A percentile compares a stretch with the other conserved stretches of the same genome.
Conservation (phyloP, 2,329 filamentous ascomycete species). For the Metarhizium anisopliae region DNA sequence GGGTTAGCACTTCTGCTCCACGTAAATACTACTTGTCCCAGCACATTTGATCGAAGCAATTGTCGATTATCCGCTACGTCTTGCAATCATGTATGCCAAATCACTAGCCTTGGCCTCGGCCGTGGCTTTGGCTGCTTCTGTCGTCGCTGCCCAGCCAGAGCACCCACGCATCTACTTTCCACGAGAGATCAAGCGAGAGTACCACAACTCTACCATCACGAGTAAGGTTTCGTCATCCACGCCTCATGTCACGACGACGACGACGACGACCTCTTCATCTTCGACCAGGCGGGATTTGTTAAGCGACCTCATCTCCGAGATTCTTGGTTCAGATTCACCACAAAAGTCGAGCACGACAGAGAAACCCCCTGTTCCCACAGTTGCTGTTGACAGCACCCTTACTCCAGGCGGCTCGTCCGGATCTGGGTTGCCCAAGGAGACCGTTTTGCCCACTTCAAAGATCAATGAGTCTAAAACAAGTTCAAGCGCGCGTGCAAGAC, state of each 20-base stretch:
- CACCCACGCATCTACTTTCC: conserved; percentile 50
- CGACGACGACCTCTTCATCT: conserved; percentile 7
- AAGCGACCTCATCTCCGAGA: conserved; percentile 15
- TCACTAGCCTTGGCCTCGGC: conserved; percentile 38
- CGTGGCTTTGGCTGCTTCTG: conserved; percentile 38
- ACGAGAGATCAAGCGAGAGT: conserved; percentile 43
- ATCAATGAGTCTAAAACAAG: neutral
- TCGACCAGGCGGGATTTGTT: conserved; percentile 12
- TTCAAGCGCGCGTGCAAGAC: neutral
- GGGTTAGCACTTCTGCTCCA: neutral
- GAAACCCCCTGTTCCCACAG: neutral
- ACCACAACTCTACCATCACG: conserved; percentile 33
- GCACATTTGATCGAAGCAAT: neutral
- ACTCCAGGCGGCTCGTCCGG: neutral
- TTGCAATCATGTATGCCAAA: conserved; percentile 38
- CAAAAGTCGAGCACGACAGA: neutral
- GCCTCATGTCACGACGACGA: conserved; percentile 6
- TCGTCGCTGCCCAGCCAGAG: conserved; percentile 30
- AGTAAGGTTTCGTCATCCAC: conserved; percentile 11
- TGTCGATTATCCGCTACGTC: neutral
- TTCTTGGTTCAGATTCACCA: conserved; percentile 6
- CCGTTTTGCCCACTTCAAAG: neutral
- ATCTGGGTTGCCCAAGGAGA: neutral
- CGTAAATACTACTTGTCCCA: neutral
- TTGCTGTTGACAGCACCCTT: neutral